Percentiles rank a stretch among this genome's conserved stretches.
phyloP scores from a whole-genome alignment of 257 asterid species.

The Verbena officinalis region DNA sequence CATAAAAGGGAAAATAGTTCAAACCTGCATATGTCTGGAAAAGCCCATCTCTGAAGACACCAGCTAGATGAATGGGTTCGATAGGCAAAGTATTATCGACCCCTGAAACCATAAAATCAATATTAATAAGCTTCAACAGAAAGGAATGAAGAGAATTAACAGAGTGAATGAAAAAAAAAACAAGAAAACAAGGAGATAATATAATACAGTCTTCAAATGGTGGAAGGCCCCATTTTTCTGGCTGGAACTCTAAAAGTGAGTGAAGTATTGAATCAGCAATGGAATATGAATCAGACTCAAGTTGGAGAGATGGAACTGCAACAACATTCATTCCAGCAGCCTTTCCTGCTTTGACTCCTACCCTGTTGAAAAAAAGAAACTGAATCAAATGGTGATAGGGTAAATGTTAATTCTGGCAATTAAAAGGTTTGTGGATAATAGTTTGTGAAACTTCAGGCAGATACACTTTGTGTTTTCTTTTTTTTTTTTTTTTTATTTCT shows the following conservation, averaged over 20 bases:
- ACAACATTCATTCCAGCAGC: conserved; percentile 90
- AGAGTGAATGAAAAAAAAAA: background rate
- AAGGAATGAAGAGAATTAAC: conserved; percentile 13
- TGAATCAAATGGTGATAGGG: background rate
- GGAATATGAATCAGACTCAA: conserved; percentile 55
- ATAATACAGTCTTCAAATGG: conserved; percentile 66
- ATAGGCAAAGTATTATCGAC: conserved; percentile 59
- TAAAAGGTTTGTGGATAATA: background rate
- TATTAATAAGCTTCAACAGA: conserved; percentile 11
- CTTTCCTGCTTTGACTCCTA: conserved; percentile 89
- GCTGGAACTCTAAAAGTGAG: conserved; percentile 71
- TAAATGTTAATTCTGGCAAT: background rate
- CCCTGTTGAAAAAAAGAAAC: conserved; percentile 46
- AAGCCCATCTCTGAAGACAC: conserved; percentile 50
- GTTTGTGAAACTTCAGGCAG: background rate
- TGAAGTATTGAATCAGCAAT: conserved; percentile 72
- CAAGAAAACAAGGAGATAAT: conserved; percentile 18
- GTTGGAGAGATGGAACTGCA: conserved; percentile 81
- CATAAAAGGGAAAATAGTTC: background rate
- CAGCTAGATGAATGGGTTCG: conserved; percentile 61
- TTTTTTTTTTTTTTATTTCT: background rate
- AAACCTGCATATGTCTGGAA: conserved; percentile 63
- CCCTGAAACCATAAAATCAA: conserved; percentile 54
- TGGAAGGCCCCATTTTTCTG: conserved; percentile 92
- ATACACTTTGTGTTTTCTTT: no score